Base-by-base conservation (phyloP, 2,329 filamentous ascomycete genomes). In the Ophiostoma novo-ulmi region DNA sequence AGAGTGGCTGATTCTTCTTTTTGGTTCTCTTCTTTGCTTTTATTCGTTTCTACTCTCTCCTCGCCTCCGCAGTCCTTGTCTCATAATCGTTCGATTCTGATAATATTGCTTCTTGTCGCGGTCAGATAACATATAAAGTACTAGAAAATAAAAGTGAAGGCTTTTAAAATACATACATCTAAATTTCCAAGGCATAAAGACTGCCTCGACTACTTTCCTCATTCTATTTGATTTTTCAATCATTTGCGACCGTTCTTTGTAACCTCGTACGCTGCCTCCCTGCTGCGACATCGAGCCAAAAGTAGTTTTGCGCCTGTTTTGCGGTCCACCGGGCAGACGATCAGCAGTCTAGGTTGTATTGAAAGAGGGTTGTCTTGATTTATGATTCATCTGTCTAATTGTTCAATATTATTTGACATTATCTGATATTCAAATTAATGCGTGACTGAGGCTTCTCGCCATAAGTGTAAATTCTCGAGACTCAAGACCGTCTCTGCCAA, bases 251-350 rank as follows among this genome's bases (percentile, higher is more conserved):
- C 31, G 3, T 31, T 31, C 31, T 31, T 31, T 31, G 31, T 31
- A 31, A 31, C 31, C 31, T 31, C 31, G 31, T 3, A 31, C 31
- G 2, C 31, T 31, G 31, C 31, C 31, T 31, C 31, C 31, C 31
- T 31, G 31, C 31, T 31, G 3, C 31, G 31, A 31, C 31, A 31
- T 31, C 31, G 31, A 31, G 31, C 31, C 31, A 31, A 31, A 31
- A 14, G 41, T 55, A 55, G 58, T 63, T 63, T 63, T 63, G 58
- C 58, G 58, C 58, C 58, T 63, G 58, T 63, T 63, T 35, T 63
- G 58, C 26, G 26, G 58, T 36, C 58, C 26, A 63, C 58, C 13
- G 26, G 52, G 52, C 52, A 58, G 22, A 58, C 13, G 52, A 58
- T 58, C 52, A 26, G 52, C 52, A 58, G 13, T n/a, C 20, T 14